These are phyloP conservation scores for Solanum hybrid DNA, from an alignment of 305 asterid species.

Conservation along the genomic window DNA sequence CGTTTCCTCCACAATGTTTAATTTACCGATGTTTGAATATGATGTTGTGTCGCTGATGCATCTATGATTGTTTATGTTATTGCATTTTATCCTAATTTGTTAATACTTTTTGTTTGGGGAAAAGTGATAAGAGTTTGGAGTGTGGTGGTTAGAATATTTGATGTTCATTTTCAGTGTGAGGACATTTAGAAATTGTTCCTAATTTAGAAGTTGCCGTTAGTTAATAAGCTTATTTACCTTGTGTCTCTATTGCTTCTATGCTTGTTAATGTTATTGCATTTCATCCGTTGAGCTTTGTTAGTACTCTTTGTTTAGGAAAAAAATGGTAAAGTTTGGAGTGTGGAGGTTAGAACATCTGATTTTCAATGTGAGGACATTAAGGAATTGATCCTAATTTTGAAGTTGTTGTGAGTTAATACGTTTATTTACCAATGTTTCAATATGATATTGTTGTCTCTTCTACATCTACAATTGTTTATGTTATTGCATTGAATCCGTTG, in stretches of 20 bases:
- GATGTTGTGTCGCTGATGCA: neutral
- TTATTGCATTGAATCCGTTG: neutral
- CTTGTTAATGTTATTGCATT: neutral
- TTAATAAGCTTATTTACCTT: neutral
- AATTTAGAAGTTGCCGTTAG: neutral
- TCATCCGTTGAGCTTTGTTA: neutral
- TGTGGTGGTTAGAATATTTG: neutral
- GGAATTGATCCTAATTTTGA: neutral
- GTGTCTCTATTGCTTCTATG: too few relatives aligned
- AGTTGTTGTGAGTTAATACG: neutral
- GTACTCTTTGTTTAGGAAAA: neutral
- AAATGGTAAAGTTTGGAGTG: neutral
- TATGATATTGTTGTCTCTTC: neutral
- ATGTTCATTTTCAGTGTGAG: neutral
- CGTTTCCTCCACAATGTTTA: neutral
- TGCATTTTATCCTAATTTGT: neutral
- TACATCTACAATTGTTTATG: neutral
- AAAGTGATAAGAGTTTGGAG: neutral
- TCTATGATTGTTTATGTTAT: neutral
- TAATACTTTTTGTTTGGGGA: neutral
- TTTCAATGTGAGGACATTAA: neutral
- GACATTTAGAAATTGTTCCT: neutral
- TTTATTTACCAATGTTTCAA: neutral
- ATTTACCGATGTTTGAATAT: neutral
- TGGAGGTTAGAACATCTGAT: neutral